Percentiles rank a stretch among this genome's conserved stretches.
Conservation (phyloP, 2,329 filamentous ascomycete genomes). For the Cladosporium sp. region DNA sequence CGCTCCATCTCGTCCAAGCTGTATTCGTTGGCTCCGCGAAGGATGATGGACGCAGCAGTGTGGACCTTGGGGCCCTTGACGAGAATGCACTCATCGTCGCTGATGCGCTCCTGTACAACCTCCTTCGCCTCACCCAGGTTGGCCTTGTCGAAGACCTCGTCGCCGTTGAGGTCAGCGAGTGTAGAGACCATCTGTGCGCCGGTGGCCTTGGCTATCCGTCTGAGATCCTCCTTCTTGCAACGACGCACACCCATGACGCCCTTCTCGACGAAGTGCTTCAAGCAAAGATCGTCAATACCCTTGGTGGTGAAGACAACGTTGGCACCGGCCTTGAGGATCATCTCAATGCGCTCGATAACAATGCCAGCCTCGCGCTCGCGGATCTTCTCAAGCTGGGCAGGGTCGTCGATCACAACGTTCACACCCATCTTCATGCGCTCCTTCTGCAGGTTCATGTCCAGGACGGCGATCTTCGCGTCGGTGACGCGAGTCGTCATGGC, state of each 20-base stretch:
- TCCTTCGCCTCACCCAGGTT: conserved; percentile 89
- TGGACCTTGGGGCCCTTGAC: conserved; percentile 93
- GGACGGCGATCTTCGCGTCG: conserved; percentile 91
- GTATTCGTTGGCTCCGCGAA: conserved; percentile 92
- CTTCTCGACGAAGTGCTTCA: conserved; percentile 91
- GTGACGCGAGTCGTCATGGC: conserved; percentile 90
- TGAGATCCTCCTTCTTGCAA: conserved; percentile 97
- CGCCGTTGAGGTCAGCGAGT: conserved; percentile 91
- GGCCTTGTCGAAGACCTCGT: conserved; percentile 90
- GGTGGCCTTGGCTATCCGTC: conserved; percentile 91
- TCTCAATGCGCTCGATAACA: conserved; percentile 85
- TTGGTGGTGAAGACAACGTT: conserved; percentile 97
- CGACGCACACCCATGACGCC: conserved; percentile 92
- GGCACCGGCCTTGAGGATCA: conserved; percentile 95
- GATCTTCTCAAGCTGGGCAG: conserved; percentile 95
- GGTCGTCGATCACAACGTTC: conserved; percentile 96
- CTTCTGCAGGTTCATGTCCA: conserved; percentile 98
- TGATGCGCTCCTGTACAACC: conserved; percentile 96
- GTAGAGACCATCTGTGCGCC: conserved; percentile 90
- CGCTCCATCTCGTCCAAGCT: conserved; percentile 98
- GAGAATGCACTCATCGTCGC: conserved; percentile 96
- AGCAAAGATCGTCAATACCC: conserved; percentile 91
- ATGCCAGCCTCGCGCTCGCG: conserved; percentile 87
- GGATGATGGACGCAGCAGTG: conserved; percentile 90
- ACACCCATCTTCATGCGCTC: conserved; percentile 99